These are phyloP conservation scores for Nephelium lappaceum DNA, from an alignment of 345 rosid genomes.

Conservation along the genomic window DNA sequence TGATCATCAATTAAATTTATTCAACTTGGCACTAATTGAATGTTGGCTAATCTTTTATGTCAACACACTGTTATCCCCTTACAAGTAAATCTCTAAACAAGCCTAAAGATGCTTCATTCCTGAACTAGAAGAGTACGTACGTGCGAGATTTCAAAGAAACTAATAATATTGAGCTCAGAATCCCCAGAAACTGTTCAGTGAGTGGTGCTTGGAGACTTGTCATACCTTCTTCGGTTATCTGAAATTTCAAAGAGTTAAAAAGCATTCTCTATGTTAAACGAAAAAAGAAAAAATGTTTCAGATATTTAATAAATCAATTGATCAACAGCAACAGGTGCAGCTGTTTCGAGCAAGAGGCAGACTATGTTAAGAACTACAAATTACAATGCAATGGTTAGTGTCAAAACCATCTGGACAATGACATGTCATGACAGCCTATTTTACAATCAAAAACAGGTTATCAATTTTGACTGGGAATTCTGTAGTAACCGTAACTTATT, in stretches of 20 bases:
- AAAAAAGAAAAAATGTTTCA: background rate
- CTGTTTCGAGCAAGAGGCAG: background rate
- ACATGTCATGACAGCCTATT: background rate
- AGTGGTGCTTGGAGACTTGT: constrained; percentile 79
- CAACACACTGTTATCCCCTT: background rate
- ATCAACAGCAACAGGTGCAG: too few relatives aligned
- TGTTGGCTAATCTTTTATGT: too few relatives aligned
- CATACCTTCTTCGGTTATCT: constrained; percentile 90
- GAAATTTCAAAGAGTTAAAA: constrained; percentile 22
- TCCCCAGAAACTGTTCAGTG: constrained; percentile 89
- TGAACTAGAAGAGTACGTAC: background rate
- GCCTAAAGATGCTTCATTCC: constrained; percentile 11
- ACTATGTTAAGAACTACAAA: background rate
- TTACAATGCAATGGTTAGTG: background rate
- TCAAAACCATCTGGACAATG: background rate
- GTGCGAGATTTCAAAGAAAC: background rate
- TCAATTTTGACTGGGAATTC: background rate
- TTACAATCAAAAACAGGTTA: background rate
- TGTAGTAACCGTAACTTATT: background rate
- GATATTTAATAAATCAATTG: background rate
- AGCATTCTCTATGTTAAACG: too few relatives aligned
- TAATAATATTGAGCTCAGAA: constrained; percentile 49
- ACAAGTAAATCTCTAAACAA: background rate
- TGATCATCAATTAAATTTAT: too few relatives aligned
- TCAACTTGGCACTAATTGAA: too few relatives aligned